Conservation (phyloP, 148 eudicot species). For the Oxyria digyna region DNA sequence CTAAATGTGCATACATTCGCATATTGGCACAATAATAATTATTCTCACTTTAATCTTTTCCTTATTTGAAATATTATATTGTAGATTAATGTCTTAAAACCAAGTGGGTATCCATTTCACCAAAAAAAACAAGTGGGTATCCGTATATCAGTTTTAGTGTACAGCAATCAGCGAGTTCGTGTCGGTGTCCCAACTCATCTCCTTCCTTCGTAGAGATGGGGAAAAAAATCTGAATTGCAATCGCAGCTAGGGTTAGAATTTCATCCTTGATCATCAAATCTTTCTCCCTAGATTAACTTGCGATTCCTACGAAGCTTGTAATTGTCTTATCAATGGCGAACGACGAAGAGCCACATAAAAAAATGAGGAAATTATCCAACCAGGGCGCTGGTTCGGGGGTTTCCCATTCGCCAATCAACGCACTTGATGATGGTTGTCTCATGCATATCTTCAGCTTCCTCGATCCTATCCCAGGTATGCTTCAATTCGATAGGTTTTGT, state of each 20-base stretch:
- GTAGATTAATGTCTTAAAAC: no score
- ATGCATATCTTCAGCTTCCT: slow-evolving; percentile 97
- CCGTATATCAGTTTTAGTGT: no score
- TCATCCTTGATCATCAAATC: neutral
- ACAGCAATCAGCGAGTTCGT: neutral
- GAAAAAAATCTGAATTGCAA: neutral
- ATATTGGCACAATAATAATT: no score
- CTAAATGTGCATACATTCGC: no score
- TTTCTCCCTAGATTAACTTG: neutral
- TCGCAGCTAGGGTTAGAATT: slow-evolving; percentile 1
- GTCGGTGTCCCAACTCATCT: neutral
- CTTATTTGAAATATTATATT: no score
- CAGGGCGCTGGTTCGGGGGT: slow-evolving; percentile 8
- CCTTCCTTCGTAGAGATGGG: neutral
- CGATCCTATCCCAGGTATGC: slow-evolving; percentile 83
- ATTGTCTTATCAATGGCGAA: slow-evolving; percentile 10
- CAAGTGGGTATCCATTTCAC: no score
- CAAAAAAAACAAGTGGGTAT: no score
- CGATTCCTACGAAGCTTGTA: neutral
- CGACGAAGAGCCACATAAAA: slow-evolving; percentile 16
- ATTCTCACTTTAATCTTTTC: no score
- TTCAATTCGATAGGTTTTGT: slow-evolving; percentile 2
- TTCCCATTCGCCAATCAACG: slow-evolving; percentile 23
- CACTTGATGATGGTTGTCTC: slow-evolving; percentile 88
- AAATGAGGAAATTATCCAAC: slow-evolving; percentile 32